Percentiles rank a stretch among this genome's conserved stretches.
Evolutionary conservation across 1,139 yeast genomes (phyloP).

Genomic region (Nakaseomyces bracarensis): DNA sequence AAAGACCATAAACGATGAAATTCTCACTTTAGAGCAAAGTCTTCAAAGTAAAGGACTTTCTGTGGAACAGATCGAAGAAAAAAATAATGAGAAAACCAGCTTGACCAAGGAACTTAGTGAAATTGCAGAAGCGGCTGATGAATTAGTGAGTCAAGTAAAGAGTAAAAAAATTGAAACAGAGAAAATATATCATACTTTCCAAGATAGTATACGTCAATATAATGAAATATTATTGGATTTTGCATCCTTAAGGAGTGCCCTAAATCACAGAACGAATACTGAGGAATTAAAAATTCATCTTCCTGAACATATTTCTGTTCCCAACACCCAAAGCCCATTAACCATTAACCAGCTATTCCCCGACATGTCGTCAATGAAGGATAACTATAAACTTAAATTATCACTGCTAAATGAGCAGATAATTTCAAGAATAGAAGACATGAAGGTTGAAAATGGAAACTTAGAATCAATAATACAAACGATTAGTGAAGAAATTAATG

Average conservation of each 20-base stretch:
- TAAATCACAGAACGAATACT: conserved; percentile 32
- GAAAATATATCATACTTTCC: conserved; percentile 43
- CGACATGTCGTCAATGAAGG: conserved; percentile 6
- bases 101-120: conserved; percentile 49
- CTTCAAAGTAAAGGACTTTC: conserved; percentile 51
- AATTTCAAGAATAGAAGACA: conserved; percentile 40
- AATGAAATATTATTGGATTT: conserved; percentile 24
- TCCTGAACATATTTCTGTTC: conserved; percentile 1
- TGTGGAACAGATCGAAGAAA: conserved; percentile 51
- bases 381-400: conserved; percentile 28
- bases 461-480: conserved; percentile 41
- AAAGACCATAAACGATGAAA: conserved; percentile 39
- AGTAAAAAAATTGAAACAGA: conserved; percentile 44
- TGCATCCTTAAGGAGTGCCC: conserved; percentile 33
- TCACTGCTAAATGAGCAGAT: conserved; percentile 42
- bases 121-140: conserved; percentile 39
- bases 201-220: conserved; percentile 46
- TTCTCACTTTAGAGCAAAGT: conserved; percentile 39
- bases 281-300: background rate
- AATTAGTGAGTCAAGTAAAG: conserved; percentile 34
- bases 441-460: conserved; percentile 46
- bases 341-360: conserved; percentile 5
- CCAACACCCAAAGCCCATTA: conserved; percentile 1
- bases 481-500: conserved; percentile 41
- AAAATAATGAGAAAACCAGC: conserved; percentile 46